Base-by-base conservation (phyloP, 768 basidiomycete genomes). In the Phanerochaete sordida region DNA sequence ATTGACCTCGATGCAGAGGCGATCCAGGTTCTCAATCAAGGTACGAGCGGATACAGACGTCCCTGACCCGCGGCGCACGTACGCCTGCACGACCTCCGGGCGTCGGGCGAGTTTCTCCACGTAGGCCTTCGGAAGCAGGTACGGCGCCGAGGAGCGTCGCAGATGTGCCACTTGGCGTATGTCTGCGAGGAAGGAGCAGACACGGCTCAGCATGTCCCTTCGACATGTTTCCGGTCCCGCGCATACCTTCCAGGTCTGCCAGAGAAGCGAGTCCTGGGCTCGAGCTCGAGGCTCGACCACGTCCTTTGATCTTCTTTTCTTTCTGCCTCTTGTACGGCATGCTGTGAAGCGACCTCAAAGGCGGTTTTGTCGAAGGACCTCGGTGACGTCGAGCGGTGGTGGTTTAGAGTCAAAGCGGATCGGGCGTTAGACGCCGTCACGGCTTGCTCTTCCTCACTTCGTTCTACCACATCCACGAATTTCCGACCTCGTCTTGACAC, bases 21-120 rank as follows among this genome's bases (percentile, higher is more conserved):
- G 53, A 39, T 54, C 53, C 35, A 54, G 24, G 35, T 54, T 54
- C 35, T 54, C 53, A 37, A 54, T 33, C 37, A 54, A 16, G 26
- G 26, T 27, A n/a, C 33, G 53, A 3, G 53, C 35, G n/a, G 53
- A 54, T 8, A 54, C 53, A 31, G 53, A 54, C 8, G 33, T 12
- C 21, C 21, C 26, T 1, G 33, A 24, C 26, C 35, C 24, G 24
- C 53, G 53, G 24, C 26, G 53, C 3, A 54, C 35, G 23, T 39
- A 54, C 8, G 13, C 24, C 21, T 35, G 35, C 33, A 54, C 53
- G 23, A n/a, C n/a, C 24, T 54, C 50, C n/a, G 50, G 31, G 23
- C 23, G 50, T 21, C n/a, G 30, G 13, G 50, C 12, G 8, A 51
- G 31, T 15, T 19, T 30, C 19, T 28, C 31, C 16, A 51, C 2